Conservation (phyloP, 495 filamentous ascomycete genomes). For the Penicillium verhagenii region DNA sequence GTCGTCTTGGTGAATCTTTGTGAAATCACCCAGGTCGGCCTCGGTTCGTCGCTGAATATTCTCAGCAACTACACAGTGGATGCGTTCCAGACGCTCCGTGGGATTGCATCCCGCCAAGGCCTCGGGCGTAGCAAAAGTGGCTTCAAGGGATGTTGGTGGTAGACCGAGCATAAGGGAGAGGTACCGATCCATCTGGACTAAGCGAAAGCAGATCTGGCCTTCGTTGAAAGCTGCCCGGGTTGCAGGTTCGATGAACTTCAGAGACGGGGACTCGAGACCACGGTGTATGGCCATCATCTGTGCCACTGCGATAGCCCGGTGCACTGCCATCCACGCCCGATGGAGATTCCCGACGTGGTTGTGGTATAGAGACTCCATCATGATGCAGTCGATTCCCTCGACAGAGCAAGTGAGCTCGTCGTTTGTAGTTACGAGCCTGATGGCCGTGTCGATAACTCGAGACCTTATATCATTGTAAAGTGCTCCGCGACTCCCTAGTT, state of each 20-base stretch:
- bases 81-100: slow-evolving; percentile 25
- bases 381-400: slow-evolving; percentile 51
- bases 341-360: slow-evolving; percentile 47
- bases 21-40: slow-evolving; percentile 11
- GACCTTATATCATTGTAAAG: slow-evolving; percentile 28
- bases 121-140: slow-evolving; percentile 18
- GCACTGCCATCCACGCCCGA: slow-evolving; percentile 40
- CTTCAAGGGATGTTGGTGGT: slow-evolving; percentile 36
- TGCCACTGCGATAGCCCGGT: slow-evolving; percentile 32
- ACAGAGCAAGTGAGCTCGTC: slow-evolving; percentile 44
- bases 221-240: slow-evolving; percentile 11
- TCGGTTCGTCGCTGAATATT: slow-evolving; percentile 48
- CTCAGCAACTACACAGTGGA: slow-evolving; percentile 26
- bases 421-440: slow-evolving; percentile 42
- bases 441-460: slow-evolving; percentile 35
- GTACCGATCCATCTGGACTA: slow-evolving; percentile 34
- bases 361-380: slow-evolving; percentile 48
- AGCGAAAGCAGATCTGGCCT: slow-evolving; percentile 11
- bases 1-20: slow-evolving; percentile 40
- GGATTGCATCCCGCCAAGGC: slow-evolving; percentile 12
- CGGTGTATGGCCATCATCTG: slow-evolving; percentile 26
- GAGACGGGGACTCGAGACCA: slow-evolving; percentile 14
- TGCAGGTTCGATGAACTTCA: slow-evolving; percentile 15
- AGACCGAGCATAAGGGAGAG: slow-evolving; percentile 46
- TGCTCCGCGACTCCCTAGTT: slow-evolving; percentile 9